A percentile compares a stretch with the other conserved stretches of the same genome.
phyloP scores from a whole-genome alignment of 192 early-diverging fungal species.

The Coemansia sp. region DNA sequence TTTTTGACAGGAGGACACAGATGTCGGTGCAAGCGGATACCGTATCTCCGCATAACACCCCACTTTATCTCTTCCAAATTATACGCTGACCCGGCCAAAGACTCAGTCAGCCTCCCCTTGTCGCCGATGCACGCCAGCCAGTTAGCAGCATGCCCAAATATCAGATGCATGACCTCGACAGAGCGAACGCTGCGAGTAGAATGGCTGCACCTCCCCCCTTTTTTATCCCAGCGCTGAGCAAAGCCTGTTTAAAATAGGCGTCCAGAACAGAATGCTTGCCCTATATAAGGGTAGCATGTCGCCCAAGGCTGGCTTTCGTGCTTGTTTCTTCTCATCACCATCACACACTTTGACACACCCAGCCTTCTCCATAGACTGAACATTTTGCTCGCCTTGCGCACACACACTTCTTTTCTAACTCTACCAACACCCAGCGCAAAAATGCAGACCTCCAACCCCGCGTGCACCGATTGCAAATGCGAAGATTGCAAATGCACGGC shows the following conservation, averaged over 20 bases:
- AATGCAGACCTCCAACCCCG: background rate
- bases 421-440: background rate
- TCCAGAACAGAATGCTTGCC: background rate
- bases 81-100: background rate
- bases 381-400: background rate
- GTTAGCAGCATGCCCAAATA: background rate
- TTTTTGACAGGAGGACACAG: slow-evolving; percentile 1
- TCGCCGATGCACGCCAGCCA: background rate
- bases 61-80: background rate
- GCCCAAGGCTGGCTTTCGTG: background rate
- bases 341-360: background rate
- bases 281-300: background rate
- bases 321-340: background rate
- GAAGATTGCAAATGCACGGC: background rate
- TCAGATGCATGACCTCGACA: slow-evolving; percentile 3
- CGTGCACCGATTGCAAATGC: slow-evolving; percentile 7
- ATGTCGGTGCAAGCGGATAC: background rate
- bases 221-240: background rate
- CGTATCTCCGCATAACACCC: background rate
- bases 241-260: background rate
- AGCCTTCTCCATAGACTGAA: background rate
- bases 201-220: background rate
- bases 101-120: background rate
- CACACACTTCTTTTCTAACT: background rate
- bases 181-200: background rate